Base-by-base conservation (phyloP, 495 filamentous ascomycete species). In the Hamigera avellanea region DNA sequence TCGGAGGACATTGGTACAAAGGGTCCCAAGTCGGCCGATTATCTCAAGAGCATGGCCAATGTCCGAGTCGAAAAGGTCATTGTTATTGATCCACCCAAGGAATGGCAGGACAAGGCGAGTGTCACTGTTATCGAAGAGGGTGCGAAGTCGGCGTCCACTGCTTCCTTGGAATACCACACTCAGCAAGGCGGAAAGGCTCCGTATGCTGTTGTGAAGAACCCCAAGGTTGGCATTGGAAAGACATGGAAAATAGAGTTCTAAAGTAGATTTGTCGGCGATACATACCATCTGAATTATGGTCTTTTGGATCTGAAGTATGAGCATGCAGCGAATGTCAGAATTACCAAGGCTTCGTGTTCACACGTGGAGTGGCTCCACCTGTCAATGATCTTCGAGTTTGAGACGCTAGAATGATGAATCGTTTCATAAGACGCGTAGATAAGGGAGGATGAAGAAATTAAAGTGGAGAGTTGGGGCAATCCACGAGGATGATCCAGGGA, bases 21-120 rank as follows among this genome's bases (percentile, higher is more conserved):
- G 50, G 70, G 64, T 13, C 63, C 78, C 27, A 74, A 81, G 62
- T 78, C 81, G 32, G 78, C 76, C 15, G 72, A 69, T 14, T 96
- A 81, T 59, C 49, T 83, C 37, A 83, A 86, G 65, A 62, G 54
- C 17, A 91, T 95, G 80, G 71, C 70, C 23, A 62, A 62, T 19
- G 86, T 96, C 18, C 53, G 68, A 6, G 78, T 96, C 1, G 86
- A 94, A 67, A 81, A 76, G 59, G 70, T 96, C 25, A 62, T 98
- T 10, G 41, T 98, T 16, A 71, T 96, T 27, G 81, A 80, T 41
- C 83, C 86, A 7, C 83, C 81, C 13, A 57, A 67, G 34, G 69
- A 62, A 15, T 95, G 84, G 87, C 70, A 71, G 46, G 62, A 49
- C 6, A 84, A 79, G 62, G 70, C 56, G 45, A 72, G 64, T 34